These are phyloP conservation scores for Neurospora sp. DNA, from an alignment of 2,329 filamentous ascomycete genomes.

Conservation along the genomic window DNA sequence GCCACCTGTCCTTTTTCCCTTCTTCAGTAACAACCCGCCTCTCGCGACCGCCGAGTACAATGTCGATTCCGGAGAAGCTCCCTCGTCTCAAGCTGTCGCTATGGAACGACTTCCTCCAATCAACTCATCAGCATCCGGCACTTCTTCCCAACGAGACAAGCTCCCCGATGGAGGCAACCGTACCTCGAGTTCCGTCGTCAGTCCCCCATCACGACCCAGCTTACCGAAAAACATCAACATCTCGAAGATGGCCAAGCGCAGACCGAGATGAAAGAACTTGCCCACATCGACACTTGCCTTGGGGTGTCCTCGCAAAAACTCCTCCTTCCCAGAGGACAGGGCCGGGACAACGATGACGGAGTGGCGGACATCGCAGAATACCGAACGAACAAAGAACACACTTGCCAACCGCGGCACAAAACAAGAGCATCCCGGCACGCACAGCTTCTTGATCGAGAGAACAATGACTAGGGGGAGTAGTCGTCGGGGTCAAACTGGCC, in stretches of 20 bases:
- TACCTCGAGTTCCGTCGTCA: neutral
- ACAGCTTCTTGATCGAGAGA: neutral
- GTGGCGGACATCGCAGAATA: neutral
- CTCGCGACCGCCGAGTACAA: neutral
- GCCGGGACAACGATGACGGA: too few species aligned
- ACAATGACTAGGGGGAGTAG: neutral
- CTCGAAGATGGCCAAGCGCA: neutral
- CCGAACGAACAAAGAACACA: neutral
- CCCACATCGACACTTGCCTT: neutral
- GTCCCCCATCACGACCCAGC: neutral
- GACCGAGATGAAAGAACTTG: neutral
- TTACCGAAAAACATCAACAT: neutral
- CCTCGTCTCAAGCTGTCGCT: neutral
- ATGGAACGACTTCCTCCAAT: neutral
- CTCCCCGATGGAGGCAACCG: neutral
- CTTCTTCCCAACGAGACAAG: neutral
- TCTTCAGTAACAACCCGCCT: neutral
- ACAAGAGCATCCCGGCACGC: neutral
- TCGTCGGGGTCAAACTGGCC: neutral
- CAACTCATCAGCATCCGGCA: neutral
- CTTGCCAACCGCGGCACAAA: neutral
- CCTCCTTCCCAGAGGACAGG: too few species aligned
- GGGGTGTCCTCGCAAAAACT: neutral
- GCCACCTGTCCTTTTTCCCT: too few species aligned
- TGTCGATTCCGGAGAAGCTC: neutral